Percentiles rank a stretch among this genome's conserved stretches.
Conservation (phyloP, 306 rosid genomes). For the Senna tora region DNA sequence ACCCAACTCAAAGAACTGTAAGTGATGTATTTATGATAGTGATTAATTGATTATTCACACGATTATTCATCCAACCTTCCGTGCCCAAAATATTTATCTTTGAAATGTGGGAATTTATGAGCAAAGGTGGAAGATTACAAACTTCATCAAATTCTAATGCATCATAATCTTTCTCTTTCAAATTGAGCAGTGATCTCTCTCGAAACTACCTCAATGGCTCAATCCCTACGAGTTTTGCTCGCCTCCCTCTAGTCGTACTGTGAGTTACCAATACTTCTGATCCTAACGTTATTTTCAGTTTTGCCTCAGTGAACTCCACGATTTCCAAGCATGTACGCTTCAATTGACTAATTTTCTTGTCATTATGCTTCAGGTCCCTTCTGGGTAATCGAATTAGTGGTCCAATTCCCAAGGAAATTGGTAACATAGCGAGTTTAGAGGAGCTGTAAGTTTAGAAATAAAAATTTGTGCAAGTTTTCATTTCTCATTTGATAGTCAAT, state of each 20-base stretch:
- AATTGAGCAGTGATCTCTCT: constrained; percentile 62
- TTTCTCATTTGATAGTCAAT: too few relatives aligned
- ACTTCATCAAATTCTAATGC: constrained; percentile 8
- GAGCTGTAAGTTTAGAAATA: constrained; percentile 45
- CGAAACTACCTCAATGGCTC: constrained; percentile 71
- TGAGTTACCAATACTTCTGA: constrained; percentile 41
- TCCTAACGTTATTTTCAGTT: background rate
- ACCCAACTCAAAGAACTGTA: constrained; percentile 58
- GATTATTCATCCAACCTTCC: background rate
- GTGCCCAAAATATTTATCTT: background rate
- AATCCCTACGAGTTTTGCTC: constrained; percentile 52
- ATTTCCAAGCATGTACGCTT: too few relatives aligned
- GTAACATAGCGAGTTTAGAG: constrained; percentile 46
- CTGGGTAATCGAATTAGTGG: constrained; percentile 55
- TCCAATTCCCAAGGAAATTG: constrained; percentile 53
- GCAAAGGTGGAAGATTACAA: background rate
- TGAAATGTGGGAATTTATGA: background rate
- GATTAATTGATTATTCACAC: too few relatives aligned
- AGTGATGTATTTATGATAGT: constrained; percentile 34
- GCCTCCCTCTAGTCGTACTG: constrained; percentile 50
- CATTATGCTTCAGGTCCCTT: constrained; percentile 41
- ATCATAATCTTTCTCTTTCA: constrained; percentile 8
- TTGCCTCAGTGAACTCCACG: too few relatives aligned
- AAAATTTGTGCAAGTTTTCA: background rate
- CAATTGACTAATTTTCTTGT: background rate